These are phyloP conservation scores for Metschnikowia lochheadii DNA, from an alignment of 805 yeast species.

Conservation along the genomic window DNA sequence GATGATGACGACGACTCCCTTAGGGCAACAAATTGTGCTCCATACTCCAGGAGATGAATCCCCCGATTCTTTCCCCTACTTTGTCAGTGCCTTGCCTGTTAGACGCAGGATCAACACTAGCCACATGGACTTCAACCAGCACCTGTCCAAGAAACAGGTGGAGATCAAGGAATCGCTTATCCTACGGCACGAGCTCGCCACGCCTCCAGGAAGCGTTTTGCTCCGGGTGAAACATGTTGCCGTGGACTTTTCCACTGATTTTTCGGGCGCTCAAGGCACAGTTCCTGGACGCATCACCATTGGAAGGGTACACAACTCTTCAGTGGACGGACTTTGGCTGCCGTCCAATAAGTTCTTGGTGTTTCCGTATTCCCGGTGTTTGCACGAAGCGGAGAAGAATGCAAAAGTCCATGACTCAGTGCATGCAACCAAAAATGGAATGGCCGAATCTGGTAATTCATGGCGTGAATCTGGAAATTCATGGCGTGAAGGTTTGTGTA, in stretches of 20 bases:
- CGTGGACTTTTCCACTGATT: conserved; percentile 11
- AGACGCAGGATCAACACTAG: background rate
- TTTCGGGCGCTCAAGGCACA: conserved; percentile 5
- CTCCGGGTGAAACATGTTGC: conserved; percentile 17
- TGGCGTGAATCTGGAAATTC: background rate
- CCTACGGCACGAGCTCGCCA: conserved; percentile 7
- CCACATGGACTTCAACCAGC: background rate
- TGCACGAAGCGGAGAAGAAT: conserved; percentile 16
- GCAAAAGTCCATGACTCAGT: too few relatives aligned
- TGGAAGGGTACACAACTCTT: conserved; percentile 24
- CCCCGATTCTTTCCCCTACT: background rate
- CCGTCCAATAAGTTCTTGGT: conserved; percentile 19
- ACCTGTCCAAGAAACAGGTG: too few relatives aligned
- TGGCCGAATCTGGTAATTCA: background rate
- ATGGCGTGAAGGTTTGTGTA: conserved; percentile 9
- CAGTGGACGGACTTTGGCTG: conserved; percentile 5
- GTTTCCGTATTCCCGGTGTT: conserved; percentile 34
- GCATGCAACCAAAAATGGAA: too few relatives aligned
- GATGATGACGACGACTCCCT: background rate
- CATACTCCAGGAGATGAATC: background rate
- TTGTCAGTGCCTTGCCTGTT: background rate
- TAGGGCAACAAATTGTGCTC: background rate
- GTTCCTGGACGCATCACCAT: conserved; percentile 36
- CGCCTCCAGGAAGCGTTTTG: conserved; percentile 3
- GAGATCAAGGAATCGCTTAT: conserved; percentile 12